phyloP scores from a whole-genome alignment of 345 rosid species.

The Pelargonium nanum region DNA sequence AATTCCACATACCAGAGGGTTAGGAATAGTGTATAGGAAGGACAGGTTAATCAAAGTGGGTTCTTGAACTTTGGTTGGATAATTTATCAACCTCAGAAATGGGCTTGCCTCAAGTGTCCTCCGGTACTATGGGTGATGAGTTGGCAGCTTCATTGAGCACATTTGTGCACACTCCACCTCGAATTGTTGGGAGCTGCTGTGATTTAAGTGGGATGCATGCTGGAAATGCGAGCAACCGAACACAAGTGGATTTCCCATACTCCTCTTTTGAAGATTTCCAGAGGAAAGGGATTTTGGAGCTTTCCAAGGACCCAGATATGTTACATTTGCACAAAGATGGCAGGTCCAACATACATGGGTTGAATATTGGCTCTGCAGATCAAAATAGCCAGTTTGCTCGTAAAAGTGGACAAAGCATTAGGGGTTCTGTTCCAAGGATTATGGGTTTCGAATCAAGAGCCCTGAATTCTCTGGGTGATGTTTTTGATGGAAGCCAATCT shows the following conservation, averaged over 20 bases:
- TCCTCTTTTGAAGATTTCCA: constrained; percentile 40
- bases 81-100: too few species aligned
- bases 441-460: constrained; percentile 63
- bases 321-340: constrained; percentile 18
- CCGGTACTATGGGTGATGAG: constrained; percentile 33
- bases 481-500: constrained; percentile 22
- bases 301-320: constrained; percentile 32
- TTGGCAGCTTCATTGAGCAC: constrained; percentile 28
- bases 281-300: constrained; percentile 14
- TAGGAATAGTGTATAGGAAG: too few species aligned
- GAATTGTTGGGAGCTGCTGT: constrained; percentile 35
- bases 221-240: constrained; percentile 20
- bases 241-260: constrained; percentile 16
- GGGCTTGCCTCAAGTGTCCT: constrained; percentile 76
- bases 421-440: constrained; percentile 54
- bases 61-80: too few species aligned
- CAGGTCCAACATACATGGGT: constrained; percentile 34
- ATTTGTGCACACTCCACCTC: constrained; percentile 39
- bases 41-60: too few species aligned
- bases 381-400: constrained; percentile 23
- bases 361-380: constrained; percentile 28
- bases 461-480: constrained; percentile 19
- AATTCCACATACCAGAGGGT: too few species aligned
- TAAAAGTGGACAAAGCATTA: constrained; percentile 24
- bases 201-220: constrained; percentile 40